phyloP scores from a whole-genome alignment of 768 basidiomycete species.

The Phylloporus rhodoxanthus region DNA sequence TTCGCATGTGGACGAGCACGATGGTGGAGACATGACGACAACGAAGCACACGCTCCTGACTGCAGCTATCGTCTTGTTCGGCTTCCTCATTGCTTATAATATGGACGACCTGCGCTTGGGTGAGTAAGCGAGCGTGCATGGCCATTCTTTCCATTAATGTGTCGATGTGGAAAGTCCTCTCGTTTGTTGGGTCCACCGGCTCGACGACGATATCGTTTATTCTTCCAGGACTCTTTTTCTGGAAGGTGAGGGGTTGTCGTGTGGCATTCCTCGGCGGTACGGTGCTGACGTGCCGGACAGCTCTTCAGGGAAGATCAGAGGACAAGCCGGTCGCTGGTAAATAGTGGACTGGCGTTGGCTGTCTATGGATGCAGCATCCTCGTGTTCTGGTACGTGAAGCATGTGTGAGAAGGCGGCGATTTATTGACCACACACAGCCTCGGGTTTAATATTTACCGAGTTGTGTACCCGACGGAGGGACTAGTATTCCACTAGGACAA shows the following conservation, averaged over 20 bases:
- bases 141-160: constrained; percentile 8
- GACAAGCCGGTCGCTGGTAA: constrained; percentile 48
- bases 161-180: constrained; percentile 56
- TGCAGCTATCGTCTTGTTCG: constrained; percentile 51
- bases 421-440: constrained; percentile 41
- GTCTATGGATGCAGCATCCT: constrained; percentile 77
- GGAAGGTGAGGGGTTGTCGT: constrained; percentile 55
- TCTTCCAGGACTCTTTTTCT: constrained; percentile 88
- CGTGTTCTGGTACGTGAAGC: constrained; percentile 74
- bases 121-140: constrained; percentile 30
- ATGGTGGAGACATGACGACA: constrained; percentile 53
- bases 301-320: constrained; percentile 64
- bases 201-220: constrained; percentile 97
- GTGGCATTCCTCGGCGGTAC: not conserved
- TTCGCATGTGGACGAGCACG: constrained; percentile 49
- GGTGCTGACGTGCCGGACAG: constrained; percentile 31
- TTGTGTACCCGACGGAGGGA: constrained; percentile 34
- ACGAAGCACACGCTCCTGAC: constrained; percentile 70
- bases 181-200: constrained; percentile 95
- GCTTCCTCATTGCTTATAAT: constrained; percentile 72
- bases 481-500: not conserved
- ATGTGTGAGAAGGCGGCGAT: not conserved
- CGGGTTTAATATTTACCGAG: constrained; percentile 71
- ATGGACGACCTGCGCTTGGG: constrained; percentile 75
- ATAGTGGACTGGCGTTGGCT: constrained; percentile 58